These are phyloP conservation scores for Talaromyces atroroseus DNA, from an alignment of 2,329 filamentous ascomycete genomes.

Conservation along the genomic window DNA sequence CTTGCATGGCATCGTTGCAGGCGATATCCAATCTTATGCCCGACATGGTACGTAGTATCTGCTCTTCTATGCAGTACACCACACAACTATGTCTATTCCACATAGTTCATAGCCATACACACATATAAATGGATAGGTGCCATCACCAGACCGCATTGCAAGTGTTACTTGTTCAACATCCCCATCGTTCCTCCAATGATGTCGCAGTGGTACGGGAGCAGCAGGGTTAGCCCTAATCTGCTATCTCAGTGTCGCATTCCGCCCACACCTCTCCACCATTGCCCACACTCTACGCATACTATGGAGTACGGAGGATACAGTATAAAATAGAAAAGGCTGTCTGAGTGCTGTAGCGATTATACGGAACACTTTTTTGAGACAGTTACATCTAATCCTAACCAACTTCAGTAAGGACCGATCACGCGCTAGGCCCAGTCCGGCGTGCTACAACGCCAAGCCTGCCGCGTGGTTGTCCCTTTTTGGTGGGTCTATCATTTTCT, in stretches of 20 bases:
- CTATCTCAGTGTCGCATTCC: background rate
- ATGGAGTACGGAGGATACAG: too few relatives aligned
- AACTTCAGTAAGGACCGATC: too few relatives aligned
- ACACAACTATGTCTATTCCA: too few relatives aligned
- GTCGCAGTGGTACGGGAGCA: background rate
- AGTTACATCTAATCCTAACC: slow-evolving; percentile 8
- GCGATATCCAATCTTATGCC: background rate
- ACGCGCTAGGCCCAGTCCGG: background rate
- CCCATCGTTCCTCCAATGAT: background rate
- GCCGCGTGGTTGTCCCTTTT: background rate
- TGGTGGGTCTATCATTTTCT: too few relatives aligned
- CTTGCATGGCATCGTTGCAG: background rate
- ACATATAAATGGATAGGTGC: background rate
- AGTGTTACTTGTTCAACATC: too few relatives aligned
- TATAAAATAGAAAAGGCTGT: too few relatives aligned
- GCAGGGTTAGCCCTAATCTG: background rate
- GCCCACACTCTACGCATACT: too few relatives aligned
- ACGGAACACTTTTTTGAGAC: slow-evolving; percentile 4
- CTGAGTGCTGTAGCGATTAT: background rate
- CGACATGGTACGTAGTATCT: background rate
- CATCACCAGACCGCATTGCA: too few relatives aligned
- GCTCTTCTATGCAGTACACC: too few relatives aligned
- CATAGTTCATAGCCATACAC: too few relatives aligned
- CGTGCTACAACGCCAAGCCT: background rate
- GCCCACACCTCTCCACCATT: too few relatives aligned